Evolutionary conservation across 2,329 filamentous ascomycete species (phyloP).

Genomic region (Fusarium lyarnte): DNA sequence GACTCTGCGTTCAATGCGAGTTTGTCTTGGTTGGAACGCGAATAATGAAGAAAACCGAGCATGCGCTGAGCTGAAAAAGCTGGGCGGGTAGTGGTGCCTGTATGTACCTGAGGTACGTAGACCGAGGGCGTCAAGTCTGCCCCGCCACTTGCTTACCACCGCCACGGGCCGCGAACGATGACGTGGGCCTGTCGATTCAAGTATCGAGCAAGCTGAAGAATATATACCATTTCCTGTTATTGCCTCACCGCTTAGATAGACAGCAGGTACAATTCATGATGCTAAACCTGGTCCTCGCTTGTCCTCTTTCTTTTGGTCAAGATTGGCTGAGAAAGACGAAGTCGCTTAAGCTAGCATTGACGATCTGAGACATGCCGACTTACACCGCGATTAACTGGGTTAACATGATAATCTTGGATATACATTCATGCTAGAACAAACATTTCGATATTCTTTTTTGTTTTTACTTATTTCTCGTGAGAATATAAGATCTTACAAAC

Average conservation of each 20-base stretch:
- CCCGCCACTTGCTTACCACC: conserved; percentile 34
- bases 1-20: neutral
- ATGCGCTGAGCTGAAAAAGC: conserved; percentile 28
- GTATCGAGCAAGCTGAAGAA: neutral
- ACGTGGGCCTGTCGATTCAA: conserved; percentile 34
- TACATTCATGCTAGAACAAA: too few relatives aligned
- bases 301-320: neutral
- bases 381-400: neutral
- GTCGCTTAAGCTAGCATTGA: neutral
- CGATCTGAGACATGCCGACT: conserved; percentile 7
- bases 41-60: conserved; percentile 7
- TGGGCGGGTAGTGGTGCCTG: neutral
- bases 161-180: conserved; percentile 42
- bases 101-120: neutral
- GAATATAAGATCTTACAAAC: too few relatives aligned
- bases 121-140: neutral
- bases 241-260: conserved; percentile 5
- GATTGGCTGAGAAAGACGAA: neutral
- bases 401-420: neutral
- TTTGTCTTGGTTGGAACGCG: neutral
- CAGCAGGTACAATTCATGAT: neutral
- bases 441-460: neutral
- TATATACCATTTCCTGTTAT: neutral
- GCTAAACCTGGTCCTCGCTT: neutral
- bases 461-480: too few relatives aligned